Evolutionary conservation across 108 stramenopile species (phyloP), one percentile per base, ranked within the genome.

Genomic region (Bacterosira constricta): DNA sequence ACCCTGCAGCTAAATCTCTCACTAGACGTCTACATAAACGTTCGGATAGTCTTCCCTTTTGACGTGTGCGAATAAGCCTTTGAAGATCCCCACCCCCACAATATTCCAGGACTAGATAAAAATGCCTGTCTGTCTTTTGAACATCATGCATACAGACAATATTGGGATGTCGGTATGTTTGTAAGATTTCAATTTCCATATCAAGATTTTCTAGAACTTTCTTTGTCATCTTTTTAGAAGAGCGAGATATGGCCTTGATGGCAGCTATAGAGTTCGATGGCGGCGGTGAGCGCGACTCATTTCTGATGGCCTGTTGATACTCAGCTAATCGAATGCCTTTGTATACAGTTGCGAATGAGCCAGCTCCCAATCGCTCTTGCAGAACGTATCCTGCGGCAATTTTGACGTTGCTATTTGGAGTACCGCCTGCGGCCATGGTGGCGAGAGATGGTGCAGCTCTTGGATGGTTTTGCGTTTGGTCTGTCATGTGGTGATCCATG

Each of bases 191-290:
- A 20, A 99, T 98, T 85, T 99, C 99, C 53, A 92, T 82, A 66
- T 98, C 97, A 26, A 99, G 75, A 71, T 98, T 98, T 73, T 94
- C 94, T 21, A 94, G 84, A 7, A 97, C 94, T 77, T 99, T 99
- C 49, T 96, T 88, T 47, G 96, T 96, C 7, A 98, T 72, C 53
- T 92, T 93, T 62, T 93, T 86, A 11, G 85, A 82, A 1, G 85
- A 72, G 29, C 93, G 87, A 3, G 91, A 53, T 61, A 99, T 97
- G 34, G 88, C 92, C 69, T 99, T 99, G 81, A 98, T 89, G 38
- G 98, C 98, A 36, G 90, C 93, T 20, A 63, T 70, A 23, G 60
- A n/a, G 25, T 74, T 42, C 2, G 72, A 76, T 65, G 32, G 82
- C 57, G 27, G 79, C 73, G 27, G 45, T n/a, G n/a, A 12, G 10